Percentiles rank a stretch among this genome's conserved stretches.
phyloP scores from a whole-genome alignment of 225 moss, liverwort and hornwort species.

The Ulota crispa region DNA sequence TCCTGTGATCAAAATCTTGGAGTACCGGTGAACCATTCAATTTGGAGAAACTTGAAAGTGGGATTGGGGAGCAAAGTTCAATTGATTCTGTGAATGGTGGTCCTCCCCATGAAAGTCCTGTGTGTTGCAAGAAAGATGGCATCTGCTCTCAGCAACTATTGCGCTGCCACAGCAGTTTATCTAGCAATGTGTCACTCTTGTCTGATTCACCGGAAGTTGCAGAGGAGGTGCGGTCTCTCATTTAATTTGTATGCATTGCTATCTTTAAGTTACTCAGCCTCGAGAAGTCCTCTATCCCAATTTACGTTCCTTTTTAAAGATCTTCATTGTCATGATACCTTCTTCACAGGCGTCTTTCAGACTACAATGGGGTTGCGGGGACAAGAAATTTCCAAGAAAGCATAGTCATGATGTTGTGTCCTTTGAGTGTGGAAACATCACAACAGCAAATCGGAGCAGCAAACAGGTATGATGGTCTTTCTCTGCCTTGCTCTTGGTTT shows the following conservation, averaged over 20 bases:
- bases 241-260: neutral
- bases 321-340: slow-evolving; percentile 8
- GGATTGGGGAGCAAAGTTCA: slow-evolving; percentile 51
- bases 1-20: slow-evolving; percentile 40
- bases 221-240: slow-evolving; percentile 52
- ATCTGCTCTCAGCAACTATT: slow-evolving; percentile 86
- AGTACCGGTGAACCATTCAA: slow-evolving; percentile 38
- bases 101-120: slow-evolving; percentile 45
- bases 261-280: neutral
- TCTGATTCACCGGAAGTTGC: slow-evolving; percentile 40
- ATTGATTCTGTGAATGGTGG: slow-evolving; percentile 49
- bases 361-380: slow-evolving; percentile 51
- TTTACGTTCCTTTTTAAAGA: neutral
- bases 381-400: slow-evolving; percentile 39
- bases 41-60: slow-evolving; percentile 38
- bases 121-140: slow-evolving; percentile 71
- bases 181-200: slow-evolving; percentile 41
- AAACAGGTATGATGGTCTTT: slow-evolving; percentile 48
- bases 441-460: slow-evolving; percentile 56
- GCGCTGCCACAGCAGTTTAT: slow-evolving; percentile 57
- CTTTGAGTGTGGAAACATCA: slow-evolving; percentile 64
- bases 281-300: neutral
- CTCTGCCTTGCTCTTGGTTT: slow-evolving; percentile 22
- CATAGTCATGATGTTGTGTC: slow-evolving; percentile 64
- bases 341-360: slow-evolving; percentile 49